Conservation (phyloP, 1,284 basidiomycete species). For the Ustilago crameri region DNA sequence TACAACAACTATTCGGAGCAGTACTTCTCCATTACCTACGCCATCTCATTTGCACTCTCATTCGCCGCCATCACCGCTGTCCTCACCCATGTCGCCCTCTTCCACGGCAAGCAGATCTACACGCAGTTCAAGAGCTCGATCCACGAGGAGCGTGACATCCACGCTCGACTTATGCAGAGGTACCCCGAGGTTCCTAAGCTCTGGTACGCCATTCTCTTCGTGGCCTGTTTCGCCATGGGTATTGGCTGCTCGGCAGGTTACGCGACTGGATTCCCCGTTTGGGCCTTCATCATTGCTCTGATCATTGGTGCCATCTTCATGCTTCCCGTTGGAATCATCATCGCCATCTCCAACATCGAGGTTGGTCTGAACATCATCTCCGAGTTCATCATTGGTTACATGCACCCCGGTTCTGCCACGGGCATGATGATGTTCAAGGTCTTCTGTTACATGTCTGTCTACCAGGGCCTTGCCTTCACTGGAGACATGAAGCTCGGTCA, state of each 20-base stretch:
- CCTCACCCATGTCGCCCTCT: slow-evolving; percentile 74
- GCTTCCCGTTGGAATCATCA: slow-evolving; percentile 80
- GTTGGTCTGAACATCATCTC: slow-evolving; percentile 75
- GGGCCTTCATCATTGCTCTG: slow-evolving; percentile 76
- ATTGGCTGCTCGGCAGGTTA: slow-evolving; percentile 77
- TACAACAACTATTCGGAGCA: slow-evolving; percentile 62
- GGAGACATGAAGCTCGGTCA: slow-evolving; percentile 73
- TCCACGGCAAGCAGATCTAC: slow-evolving; percentile 59
- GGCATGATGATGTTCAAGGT: slow-evolving; percentile 86
- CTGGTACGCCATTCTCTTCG: slow-evolving; percentile 73
- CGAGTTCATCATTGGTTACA: slow-evolving; percentile 81
- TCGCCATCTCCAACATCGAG: slow-evolving; percentile 84
- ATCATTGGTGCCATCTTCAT: slow-evolving; percentile 74
- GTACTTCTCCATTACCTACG: slow-evolving; percentile 76
- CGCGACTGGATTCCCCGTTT: slow-evolving; percentile 79
- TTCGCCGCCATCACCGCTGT: slow-evolving; percentile 81
- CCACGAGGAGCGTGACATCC: slow-evolving; percentile 82
- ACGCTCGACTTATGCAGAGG: slow-evolving; percentile 82
- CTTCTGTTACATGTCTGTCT: slow-evolving; percentile 74
- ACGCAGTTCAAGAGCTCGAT: slow-evolving; percentile 43
- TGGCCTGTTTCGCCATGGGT: slow-evolving; percentile 75
- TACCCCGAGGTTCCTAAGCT: slow-evolving; percentile 80
- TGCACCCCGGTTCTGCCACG: slow-evolving; percentile 79
- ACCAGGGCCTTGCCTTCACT: slow-evolving; percentile 75
- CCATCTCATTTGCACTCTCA: slow-evolving; percentile 72